Evolutionary conservation across 208 protist species (phyloP), one percentile per base, ranked within the genome.

Genomic region (Leishmania aethiopica): DNA sequence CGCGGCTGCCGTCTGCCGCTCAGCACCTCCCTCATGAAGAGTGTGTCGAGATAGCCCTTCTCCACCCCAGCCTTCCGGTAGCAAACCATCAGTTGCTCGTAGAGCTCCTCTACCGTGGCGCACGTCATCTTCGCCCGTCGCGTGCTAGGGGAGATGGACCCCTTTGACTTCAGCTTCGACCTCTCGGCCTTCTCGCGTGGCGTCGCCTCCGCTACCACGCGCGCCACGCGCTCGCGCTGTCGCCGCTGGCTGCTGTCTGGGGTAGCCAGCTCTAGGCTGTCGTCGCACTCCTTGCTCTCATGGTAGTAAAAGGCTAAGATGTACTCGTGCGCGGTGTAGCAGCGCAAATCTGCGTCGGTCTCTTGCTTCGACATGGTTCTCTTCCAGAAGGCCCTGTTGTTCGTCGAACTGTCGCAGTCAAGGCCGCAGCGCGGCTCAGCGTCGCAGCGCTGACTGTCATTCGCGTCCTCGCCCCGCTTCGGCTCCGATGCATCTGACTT

Each of bases 161-260:
- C n/a, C 45, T 73, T 72, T n/a, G 57, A 45, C 28, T 66, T 59
- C 32, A 35, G 49, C 72, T 59, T 76, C 1, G 94, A 84, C 81
- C 91, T 85, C 81, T 96, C 95, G 53, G 96, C 92, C 76, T 96
- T 94, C 93, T 93, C 97, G 82, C 87, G 91, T 8, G 97, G 70
- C 78, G 78, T 76, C 82, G 79, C 73, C 86, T 32, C 91, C 37
- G 40, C 75, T 25, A 79, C 22, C 75, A 79, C 75, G 57, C 40
- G 75, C 42, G 75, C 75, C 37, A 79, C 59, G 8, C 75, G 75
- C 55, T 70, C 37, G 57, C 75, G 75, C 78, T 79, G 60, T 66
- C 75, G 67, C 49, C 53, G 77, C 66, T 79, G 28, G 64, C 37
- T 72, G 64, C 59, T 57, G n/a, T 71, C 77, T 3, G 64, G 64